Conservation (phyloP, 2,329 filamentous ascomycete genomes). For the Bipolaris sorokiniana region DNA sequence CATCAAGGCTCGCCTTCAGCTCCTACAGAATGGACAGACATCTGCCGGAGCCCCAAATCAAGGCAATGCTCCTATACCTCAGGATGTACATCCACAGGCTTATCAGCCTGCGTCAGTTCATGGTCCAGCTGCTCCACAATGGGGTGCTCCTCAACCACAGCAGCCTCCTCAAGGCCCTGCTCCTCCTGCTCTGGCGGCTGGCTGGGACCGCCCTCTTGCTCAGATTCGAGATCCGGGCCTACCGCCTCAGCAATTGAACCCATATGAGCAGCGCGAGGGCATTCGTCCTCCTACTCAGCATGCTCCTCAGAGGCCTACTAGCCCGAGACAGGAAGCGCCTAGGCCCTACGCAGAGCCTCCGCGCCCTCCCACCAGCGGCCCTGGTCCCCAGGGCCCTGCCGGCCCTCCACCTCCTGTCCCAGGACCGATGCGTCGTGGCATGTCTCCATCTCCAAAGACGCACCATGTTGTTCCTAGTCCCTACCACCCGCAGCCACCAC, state of each 20-base stretch:
- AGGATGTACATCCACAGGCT: conserved; percentile 93
- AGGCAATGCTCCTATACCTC: conserved; percentile 81
- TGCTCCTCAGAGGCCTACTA: conserved; percentile 72
- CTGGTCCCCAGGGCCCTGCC: conserved; percentile 51
- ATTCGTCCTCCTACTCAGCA: conserved; percentile 70
- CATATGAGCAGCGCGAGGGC: conserved; percentile 79
- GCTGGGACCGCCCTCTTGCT: conserved; percentile 69
- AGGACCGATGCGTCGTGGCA: conserved; percentile 56
- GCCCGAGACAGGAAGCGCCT: conserved; percentile 75
- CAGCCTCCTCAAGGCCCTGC: conserved; percentile 70
- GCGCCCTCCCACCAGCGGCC: conserved; percentile 56
- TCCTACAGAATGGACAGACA: conserved; percentile 81
- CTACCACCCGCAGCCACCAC: conserved; percentile 55
- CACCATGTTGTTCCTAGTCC: conserved; percentile 59
- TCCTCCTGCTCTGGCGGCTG: conserved; percentile 60
- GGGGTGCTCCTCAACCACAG: conserved; percentile 76
- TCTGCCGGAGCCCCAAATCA: conserved; percentile 72
- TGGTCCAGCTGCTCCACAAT: conserved; percentile 84
- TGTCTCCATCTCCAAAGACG: conserved; percentile 66
- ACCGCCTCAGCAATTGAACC: conserved; percentile 76
- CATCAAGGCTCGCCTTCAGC: conserved; percentile 91
- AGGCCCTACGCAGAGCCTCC: conserved; percentile 71
- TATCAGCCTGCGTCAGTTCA: conserved; percentile 85
- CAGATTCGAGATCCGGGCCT: conserved; percentile 71
- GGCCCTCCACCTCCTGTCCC: conserved; percentile 49